Evolutionary conservation across 108 stramenopile genomes (phyloP).

Genomic region (Chaetoceros tenuissimus): DNA sequence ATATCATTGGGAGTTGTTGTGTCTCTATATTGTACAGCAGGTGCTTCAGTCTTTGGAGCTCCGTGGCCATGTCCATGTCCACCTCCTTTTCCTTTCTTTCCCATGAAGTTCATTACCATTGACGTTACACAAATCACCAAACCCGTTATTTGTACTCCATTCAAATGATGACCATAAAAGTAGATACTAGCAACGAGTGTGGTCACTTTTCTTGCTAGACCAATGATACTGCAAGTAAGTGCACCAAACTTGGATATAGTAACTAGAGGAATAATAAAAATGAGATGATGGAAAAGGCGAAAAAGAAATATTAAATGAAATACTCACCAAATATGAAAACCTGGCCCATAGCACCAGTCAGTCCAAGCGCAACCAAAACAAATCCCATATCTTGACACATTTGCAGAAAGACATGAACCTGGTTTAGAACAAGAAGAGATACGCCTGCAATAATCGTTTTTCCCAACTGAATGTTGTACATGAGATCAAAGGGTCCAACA

Average conservation of each 20-base stretch:
- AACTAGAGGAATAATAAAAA: no score
- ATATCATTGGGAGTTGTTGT: not conserved
- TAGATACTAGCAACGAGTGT: constrained; percentile 90
- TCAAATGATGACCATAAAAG: constrained; percentile 88
- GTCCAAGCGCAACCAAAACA: constrained; percentile 82
- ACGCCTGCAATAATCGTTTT: constrained; percentile 93
- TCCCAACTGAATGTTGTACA: constrained; percentile 99
- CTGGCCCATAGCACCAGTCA: constrained; percentile 93
- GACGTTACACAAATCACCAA: constrained; percentile 73
- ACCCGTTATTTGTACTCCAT: constrained; percentile 71
- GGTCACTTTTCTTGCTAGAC: constrained; percentile 90
- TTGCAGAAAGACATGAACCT: constrained; percentile 87
- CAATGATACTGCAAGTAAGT: constrained; percentile 93
- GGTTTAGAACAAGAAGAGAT: constrained; percentile 82
- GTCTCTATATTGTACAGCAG: not conserved
- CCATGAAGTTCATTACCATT: constrained; percentile 93
- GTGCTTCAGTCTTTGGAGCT: not conserved
- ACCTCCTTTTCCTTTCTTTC: constrained; percentile 58
- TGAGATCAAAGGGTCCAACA: constrained; percentile 96
- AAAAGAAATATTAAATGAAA: no score
- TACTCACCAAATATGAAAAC: constrained; percentile 92
- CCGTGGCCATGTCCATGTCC: constrained; percentile 35
- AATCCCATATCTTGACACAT: constrained; percentile 95
- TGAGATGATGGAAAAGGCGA: no score
- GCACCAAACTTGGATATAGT: constrained; percentile 98